A percentile compares a stretch with the other conserved stretches of the same genome.
Conservation (phyloP, 1,284 basidiomycete genomes). For the Pseudozyma tsukubaensis region DNA sequence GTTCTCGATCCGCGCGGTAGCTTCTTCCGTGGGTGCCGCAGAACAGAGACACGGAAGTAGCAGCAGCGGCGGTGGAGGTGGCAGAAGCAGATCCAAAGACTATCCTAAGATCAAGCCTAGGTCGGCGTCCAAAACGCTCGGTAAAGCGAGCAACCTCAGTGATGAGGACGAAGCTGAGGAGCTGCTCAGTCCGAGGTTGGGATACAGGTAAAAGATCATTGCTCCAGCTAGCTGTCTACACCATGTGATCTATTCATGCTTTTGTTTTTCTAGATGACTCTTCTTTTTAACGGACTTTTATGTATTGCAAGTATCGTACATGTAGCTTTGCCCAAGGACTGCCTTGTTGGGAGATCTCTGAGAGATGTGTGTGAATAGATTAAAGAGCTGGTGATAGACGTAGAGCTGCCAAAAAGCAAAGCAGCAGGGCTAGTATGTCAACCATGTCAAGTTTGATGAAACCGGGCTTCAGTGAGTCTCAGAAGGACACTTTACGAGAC, state of each 20-base stretch:
- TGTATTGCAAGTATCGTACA: too few relatives aligned
- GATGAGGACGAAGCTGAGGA: constrained; percentile 46
- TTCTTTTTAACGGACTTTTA: too few relatives aligned
- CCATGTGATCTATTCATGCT: not conserved
- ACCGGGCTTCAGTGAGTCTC: too few relatives aligned
- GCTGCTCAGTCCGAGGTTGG: constrained; percentile 41
- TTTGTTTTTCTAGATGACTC: not conserved
- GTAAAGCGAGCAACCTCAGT: constrained; percentile 10
- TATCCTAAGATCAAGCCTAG: constrained; percentile 45
- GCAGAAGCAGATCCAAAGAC: constrained; percentile 23
- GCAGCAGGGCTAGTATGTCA: too few relatives aligned
- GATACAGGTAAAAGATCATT: constrained; percentile 9
- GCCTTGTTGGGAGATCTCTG: too few relatives aligned
- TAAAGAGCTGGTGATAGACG: not conserved
- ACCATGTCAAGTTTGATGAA: too few relatives aligned
- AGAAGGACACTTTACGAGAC: not conserved
- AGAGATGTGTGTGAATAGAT: constrained; percentile 7
- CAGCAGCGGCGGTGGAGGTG: constrained; percentile 16
- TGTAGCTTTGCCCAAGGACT: too few relatives aligned
- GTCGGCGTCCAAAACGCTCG: constrained; percentile 12
- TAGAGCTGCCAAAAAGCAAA: too few relatives aligned
- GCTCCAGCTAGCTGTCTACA: not conserved
- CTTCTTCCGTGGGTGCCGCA: constrained; percentile 9
- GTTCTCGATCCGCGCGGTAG: constrained; percentile 41
- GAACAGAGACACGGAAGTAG: constrained; percentile 15